Conservation (phyloP, 129 eudicot species). For the Artemisia argyi region DNA sequence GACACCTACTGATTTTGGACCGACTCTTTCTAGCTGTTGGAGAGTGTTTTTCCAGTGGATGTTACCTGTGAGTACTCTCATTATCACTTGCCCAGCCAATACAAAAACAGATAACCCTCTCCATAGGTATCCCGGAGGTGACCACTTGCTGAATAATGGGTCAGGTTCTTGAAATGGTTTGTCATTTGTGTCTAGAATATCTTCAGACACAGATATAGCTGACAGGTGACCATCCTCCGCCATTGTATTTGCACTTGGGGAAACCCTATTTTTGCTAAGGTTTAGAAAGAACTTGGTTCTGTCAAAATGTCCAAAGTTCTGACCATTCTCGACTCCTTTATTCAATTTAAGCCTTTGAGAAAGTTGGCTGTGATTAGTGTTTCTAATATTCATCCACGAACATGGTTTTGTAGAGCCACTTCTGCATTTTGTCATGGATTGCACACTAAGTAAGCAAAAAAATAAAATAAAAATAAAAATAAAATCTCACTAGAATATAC, state of each 20-base stretch:
- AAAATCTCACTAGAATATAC: no score
- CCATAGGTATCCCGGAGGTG: constrained; percentile 86
- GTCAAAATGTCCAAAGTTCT: constrained; percentile 19
- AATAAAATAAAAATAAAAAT: no score
- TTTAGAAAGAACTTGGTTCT: constrained; percentile 23
- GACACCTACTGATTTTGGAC: constrained; percentile 96
- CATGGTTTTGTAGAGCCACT: constrained; percentile 24
- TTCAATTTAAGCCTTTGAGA: constrained; percentile 29
- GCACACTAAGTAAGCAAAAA: constrained; percentile 5
- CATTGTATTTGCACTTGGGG: constrained; percentile 26
- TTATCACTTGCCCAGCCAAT: constrained; percentile 78
- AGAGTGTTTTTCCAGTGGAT: constrained; percentile 96
- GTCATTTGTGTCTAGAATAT: constrained; percentile 28
- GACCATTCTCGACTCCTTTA: constrained; percentile 21
- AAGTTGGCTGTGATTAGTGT: constrained; percentile 20
- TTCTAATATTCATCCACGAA: constrained; percentile 1
- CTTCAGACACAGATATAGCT: constrained; percentile 40
- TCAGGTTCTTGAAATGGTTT: constrained; percentile 30
- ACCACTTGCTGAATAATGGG: constrained; percentile 64
- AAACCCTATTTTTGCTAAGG: constrained; percentile 22
- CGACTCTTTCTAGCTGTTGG: constrained; percentile 91
- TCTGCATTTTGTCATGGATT: constrained; percentile 43
- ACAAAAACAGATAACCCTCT: constrained; percentile 72
- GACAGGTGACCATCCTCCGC: constrained; percentile 50
- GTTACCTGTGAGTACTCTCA: constrained; percentile 66